Conservation (phyloP, 2,329 filamentous ascomycete species). For the Beauveria sp. region DNA sequence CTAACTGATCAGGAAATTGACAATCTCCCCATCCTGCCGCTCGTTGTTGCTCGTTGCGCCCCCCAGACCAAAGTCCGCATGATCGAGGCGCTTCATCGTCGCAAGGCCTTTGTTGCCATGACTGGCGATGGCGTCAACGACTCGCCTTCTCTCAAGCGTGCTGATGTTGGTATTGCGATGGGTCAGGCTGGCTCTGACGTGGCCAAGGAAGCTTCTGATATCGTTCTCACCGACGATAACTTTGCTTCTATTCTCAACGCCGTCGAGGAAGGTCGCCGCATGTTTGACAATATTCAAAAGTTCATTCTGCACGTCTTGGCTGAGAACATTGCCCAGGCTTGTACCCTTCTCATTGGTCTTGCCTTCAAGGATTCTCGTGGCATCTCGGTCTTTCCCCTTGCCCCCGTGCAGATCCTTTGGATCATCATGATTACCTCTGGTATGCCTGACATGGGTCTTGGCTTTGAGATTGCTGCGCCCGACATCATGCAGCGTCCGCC, state of each 20-base stretch:
- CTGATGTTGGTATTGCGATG: conserved; percentile 64
- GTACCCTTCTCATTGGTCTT: conserved; percentile 60
- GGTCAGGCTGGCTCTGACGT: conserved; percentile 61
- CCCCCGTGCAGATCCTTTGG: conserved; percentile 70
- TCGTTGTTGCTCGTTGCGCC: conserved; percentile 60
- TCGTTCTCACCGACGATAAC: conserved; percentile 66
- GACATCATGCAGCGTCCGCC: conserved; percentile 65
- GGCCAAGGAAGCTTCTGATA: conserved; percentile 59
- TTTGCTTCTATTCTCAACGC: conserved; percentile 64
- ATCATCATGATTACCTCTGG: conserved; percentile 73
- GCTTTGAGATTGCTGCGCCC: conserved; percentile 60
- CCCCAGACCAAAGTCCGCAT: conserved; percentile 63
- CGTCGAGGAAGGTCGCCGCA: conserved; percentile 62
- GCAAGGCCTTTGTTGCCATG: conserved; percentile 55
- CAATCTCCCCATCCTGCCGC: conserved; percentile 48
- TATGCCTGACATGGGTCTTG: conserved; percentile 67
- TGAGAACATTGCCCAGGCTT: conserved; percentile 62
- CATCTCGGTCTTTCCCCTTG: conserved; percentile 62
- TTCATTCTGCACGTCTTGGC: conserved; percentile 61
- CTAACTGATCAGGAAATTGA: conserved; percentile 57
- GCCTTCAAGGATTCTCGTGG: conserved; percentile 57
- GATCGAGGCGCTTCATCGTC: conserved; percentile 61
- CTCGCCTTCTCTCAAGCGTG: conserved; percentile 54
- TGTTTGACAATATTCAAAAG: conserved; percentile 69
- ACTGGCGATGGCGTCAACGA: conserved; percentile 65